Percentiles rank a stretch among this genome's conserved stretches.
These are phyloP conservation scores for Casuarina equisetifolia DNA, from an alignment of 306 rosid species.

Conservation along the genomic window DNA sequence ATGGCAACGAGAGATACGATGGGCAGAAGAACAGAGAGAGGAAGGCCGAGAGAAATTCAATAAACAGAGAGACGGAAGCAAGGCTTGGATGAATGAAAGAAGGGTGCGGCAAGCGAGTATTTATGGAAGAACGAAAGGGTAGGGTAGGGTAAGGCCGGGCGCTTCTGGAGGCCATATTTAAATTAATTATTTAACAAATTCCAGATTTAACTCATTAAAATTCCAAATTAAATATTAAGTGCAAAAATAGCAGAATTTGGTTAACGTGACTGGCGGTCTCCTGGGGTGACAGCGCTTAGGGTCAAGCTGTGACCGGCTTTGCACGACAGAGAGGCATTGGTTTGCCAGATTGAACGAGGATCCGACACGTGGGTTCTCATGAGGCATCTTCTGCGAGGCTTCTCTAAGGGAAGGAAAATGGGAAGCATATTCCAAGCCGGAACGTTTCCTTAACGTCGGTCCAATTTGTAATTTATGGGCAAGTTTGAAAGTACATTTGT, in stretches of 20 bases:
- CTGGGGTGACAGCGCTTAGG: neutral
- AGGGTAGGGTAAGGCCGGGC: neutral
- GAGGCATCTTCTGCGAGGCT: too few species aligned
- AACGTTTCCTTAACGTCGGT: too few species aligned
- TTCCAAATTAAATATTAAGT: too few species aligned
- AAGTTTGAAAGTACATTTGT: too few species aligned
- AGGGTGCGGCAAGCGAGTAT: neutral
- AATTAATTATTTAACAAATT: too few species aligned
- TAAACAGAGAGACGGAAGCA: neutral
- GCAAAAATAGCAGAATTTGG: too few species aligned
- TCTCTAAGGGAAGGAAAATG: too few species aligned
- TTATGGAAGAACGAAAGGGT: slow-evolving; percentile 9
- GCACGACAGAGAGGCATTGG: neutral
- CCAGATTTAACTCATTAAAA: too few species aligned
- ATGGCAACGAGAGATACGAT: neutral
- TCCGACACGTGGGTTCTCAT: neutral
- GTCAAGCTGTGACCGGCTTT: neutral
- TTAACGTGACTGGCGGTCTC: too few species aligned
- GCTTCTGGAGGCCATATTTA: too few species aligned
- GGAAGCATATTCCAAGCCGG: too few species aligned
- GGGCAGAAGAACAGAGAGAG: neutral
- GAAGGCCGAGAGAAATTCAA: neutral
- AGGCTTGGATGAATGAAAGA: neutral
- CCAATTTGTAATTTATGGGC: too few species aligned
- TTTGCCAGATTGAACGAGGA: neutral